Conservation (phyloP, 257 asterid genomes). For the Schizonepeta tenuifolia region DNA sequence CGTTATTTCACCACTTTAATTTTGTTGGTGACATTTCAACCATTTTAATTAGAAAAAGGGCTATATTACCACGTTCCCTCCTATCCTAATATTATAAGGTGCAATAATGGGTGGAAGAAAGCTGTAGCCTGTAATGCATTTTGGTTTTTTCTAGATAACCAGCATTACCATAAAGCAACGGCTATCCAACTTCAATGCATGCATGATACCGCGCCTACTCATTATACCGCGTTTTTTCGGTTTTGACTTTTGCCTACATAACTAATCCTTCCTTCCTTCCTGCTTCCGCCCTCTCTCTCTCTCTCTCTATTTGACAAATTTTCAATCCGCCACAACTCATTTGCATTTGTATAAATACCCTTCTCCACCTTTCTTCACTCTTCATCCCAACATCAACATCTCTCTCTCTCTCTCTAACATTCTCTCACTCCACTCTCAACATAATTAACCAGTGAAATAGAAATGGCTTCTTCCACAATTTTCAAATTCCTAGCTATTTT, state of each 20-base stretch:
- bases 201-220: not conserved
- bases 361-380: not conserved
- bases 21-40: too few relatives aligned
- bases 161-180: slow-evolving; percentile 15
- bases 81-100: not conserved
- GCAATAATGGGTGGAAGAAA: not conserved
- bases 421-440: not conserved
- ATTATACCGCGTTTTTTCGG: not conserved
- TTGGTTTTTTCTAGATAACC: not conserved
- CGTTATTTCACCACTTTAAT: too few relatives aligned
- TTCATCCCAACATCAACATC: not conserved
- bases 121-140: slow-evolving; percentile 6
- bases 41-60: too few relatives aligned
- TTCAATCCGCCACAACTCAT: not conserved
- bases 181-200: not conserved
- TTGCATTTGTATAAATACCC: slow-evolving; percentile 15
- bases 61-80: too few relatives aligned
- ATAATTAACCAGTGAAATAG: not conserved
- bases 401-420: slow-evolving; percentile 1
- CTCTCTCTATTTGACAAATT: not conserved
- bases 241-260: not conserved
- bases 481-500: slow-evolving; percentile 13
- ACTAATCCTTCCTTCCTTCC: not conserved
- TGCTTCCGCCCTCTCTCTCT: too few relatives aligned
- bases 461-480: slow-evolving; percentile 36